phyloP scores from a whole-genome alignment of 2,329 filamentous ascomycete species.

The Chrysosporium keratinophilum region DNA sequence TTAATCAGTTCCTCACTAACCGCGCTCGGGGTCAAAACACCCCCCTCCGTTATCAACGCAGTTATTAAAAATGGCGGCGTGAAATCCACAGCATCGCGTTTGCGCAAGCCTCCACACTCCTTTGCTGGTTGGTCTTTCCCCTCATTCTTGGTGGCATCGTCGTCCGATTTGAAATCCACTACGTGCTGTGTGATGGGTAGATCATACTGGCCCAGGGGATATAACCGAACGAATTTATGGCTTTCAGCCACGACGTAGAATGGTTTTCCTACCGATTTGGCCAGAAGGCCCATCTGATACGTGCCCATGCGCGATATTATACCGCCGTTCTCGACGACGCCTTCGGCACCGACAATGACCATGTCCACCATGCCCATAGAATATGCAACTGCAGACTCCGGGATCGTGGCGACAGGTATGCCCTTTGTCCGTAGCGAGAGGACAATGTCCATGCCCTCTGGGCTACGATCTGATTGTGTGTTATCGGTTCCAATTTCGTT shows the following conservation, averaged over 20 bases:
- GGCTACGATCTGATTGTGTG: slow-evolving; percentile 27
- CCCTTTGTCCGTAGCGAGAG: slow-evolving; percentile 59
- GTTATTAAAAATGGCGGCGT: slow-evolving; percentile 53
- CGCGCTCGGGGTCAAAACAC: slow-evolving; percentile 53
- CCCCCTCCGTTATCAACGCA: slow-evolving; percentile 55
- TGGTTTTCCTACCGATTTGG: slow-evolving; percentile 59
- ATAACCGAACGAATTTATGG: slow-evolving; percentile 89
- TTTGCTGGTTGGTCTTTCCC: background rate
- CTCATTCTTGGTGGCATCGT: slow-evolving; percentile 24
- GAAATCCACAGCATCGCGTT: slow-evolving; percentile 34
- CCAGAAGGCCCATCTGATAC: slow-evolving; percentile 75
- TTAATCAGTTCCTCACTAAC: slow-evolving; percentile 59
- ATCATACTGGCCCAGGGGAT: slow-evolving; percentile 71
- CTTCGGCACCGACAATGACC: slow-evolving; percentile 61
- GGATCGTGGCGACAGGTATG: slow-evolving; percentile 73
- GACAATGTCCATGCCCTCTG: slow-evolving; percentile 63
- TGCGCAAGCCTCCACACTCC: slow-evolving; percentile 2
- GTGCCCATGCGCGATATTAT: slow-evolving; percentile 80
- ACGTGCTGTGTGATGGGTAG: slow-evolving; percentile 70
- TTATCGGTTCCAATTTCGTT: slow-evolving; percentile 22
- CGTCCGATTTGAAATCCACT: slow-evolving; percentile 58
- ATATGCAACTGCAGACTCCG: slow-evolving; percentile 66
- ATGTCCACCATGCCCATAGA: slow-evolving; percentile 63
- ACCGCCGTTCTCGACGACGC: slow-evolving; percentile 86
- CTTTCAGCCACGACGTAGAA: slow-evolving; percentile 91